Base-by-base conservation (phyloP, 140 eudicot species). In the Erigeron philadelphicus region DNA sequence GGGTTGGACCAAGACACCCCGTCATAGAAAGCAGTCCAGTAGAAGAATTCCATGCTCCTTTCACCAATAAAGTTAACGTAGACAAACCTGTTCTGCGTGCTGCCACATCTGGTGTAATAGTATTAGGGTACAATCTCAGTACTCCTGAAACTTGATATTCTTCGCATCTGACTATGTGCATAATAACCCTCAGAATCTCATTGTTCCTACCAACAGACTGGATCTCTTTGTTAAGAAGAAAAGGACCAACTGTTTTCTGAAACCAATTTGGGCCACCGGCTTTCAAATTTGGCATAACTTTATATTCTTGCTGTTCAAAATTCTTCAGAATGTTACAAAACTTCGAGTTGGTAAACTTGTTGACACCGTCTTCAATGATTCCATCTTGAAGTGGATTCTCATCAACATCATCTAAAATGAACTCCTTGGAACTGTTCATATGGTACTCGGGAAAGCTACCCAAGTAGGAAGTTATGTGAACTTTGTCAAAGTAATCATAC, bases 31-130 rank as follows among this genome's bases (percentile, higher is more conserved):
- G 84, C 17, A 75, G 71, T 10, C 82, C 84, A 0, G 19, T 67
- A 8, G 77, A 71, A 11, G 79, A 72, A 62, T 64, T 56, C 87
- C 84, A 79, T 44, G 50, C 68, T 72, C 87, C 87, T 64, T 79
- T 76, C 21, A 71, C 80, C 0, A 75, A 79, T 31, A 82, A 45
- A 40, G 84, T 82, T 68, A 61, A 47, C 5, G 67, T 59, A 13
- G 87, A 79, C 55, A 82, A 60, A 35, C 87, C 84, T 8, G 82
- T 75, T 72, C 78, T 75, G 4, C 42, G 16, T n/a, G 71, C 71
- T 47, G 79, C 81, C 9, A 63, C 18, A 13, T 56, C 59, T 35
- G 62, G 63, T 13, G 67, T 72, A 10, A 66, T 41, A 5, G 61
- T 50, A 47, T 64, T 31, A 50, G 77, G 81, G 49, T 56, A 56